Evolutionary conservation across 495 filamentous ascomycete genomes (phyloP), one percentile per base, ranked within the genome.

Genomic region (Aspergillus avenaceus): DNA sequence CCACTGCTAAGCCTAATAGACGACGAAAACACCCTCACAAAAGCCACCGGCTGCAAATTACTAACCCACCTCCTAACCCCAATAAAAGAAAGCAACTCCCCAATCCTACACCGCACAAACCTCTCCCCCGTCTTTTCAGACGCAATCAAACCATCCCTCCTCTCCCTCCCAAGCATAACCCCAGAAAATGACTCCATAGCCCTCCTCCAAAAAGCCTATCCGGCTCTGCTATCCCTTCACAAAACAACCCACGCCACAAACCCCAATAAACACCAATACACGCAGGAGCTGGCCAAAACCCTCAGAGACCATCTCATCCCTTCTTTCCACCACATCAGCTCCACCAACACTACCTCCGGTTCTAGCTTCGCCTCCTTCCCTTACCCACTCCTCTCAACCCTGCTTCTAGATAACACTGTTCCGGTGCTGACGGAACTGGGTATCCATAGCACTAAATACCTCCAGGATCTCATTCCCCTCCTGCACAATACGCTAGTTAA

Each of bases 1-100:
- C 86, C 88, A 1, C 71, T 96, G 0, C 77, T 98, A 3, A 81
- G 85, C 4, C 72, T 97, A 2, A 74, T 89, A 44, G 93, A 97
- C 63, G 86, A 91, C 60, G 61, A 73, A 12, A 69, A 75, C 37
- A 66, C 78, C 1, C 34, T 64, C 0, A 70, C 83, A 58, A 85
- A 88, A 48, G 60, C 70, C 1, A 71, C 66, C 6, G 90, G 85
- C 11, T 85, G 89, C 28, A 53, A 59, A 2, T 65, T 91, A 3
- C 67, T 93, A 2, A 61, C 60, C 5, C 49, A 67, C 0, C 80
- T 97, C 37, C 78, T 96, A 19, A 65, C 68, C 6, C 78, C 82
- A 12, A 75, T 86, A 29, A 56, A 58, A 32, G 66, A 79, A 3
- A 56, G 62, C 54, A 63, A 64, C 45, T 71, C 71, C 5, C 60